Conservation (phyloP, 495 filamentous ascomycete species). For the Aspergillus funiculosus region DNA sequence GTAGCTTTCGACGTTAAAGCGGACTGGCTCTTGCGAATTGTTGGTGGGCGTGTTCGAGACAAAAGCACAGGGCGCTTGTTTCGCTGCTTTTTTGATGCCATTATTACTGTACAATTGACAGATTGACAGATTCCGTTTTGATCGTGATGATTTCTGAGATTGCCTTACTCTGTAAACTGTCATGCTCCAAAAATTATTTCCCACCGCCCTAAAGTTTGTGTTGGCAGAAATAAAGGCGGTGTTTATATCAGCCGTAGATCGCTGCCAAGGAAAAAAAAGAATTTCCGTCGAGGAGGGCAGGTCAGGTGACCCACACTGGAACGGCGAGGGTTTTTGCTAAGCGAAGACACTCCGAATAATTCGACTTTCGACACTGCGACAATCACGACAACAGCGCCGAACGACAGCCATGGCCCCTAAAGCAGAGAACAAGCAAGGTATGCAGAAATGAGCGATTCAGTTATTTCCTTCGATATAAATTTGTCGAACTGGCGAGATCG, state of each 20-base stretch:
- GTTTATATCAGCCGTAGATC: background rate
- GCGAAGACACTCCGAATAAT: constrained; percentile 42
- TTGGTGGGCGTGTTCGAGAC: constrained; percentile 65
- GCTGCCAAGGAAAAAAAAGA: constrained; percentile 19
- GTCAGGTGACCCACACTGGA: constrained; percentile 48
- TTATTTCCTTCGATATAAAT: constrained; percentile 26
- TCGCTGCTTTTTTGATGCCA: constrained; percentile 35
- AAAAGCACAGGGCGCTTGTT: constrained; percentile 46
- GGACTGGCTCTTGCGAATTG: constrained; percentile 41
- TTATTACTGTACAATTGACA: too few relatives aligned
- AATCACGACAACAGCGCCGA: constrained; percentile 48
- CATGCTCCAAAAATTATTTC: background rate
- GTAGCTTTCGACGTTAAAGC: constrained; percentile 75
- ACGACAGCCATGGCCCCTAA: constrained; percentile 69
- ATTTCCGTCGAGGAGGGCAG: constrained; percentile 9
- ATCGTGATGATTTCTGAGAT: too few relatives aligned
- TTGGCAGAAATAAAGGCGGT: background rate
- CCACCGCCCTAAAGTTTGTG: constrained; percentile 2
- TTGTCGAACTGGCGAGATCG: constrained; percentile 10
- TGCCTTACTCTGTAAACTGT: too few relatives aligned
- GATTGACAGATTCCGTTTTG: too few relatives aligned
- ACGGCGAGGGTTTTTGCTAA: constrained; percentile 42
- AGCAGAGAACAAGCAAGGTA: constrained; percentile 64
- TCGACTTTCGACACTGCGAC: constrained; percentile 39
- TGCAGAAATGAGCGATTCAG: constrained; percentile 23